Base-by-base conservation (phyloP, 441 rosid genomes). In the Adansonia madagascariensis region DNA sequence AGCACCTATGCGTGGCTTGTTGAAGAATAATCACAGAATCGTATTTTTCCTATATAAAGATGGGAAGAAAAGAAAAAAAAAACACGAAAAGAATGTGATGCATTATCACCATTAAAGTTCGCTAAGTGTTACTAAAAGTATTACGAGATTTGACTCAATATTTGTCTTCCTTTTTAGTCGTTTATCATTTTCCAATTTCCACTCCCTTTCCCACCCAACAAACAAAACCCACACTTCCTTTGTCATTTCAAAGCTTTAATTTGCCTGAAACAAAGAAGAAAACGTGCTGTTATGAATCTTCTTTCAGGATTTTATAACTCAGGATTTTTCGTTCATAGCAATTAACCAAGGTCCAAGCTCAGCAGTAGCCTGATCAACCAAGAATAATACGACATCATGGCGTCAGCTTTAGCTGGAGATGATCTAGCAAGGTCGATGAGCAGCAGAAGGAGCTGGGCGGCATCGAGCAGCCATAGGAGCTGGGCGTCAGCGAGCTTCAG, bases 401-500 rank as follows among this genome's bases (percentile, higher is more conserved):
- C 73, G 41, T 64, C 78, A 24, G 78, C 73, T 53, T 80, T 88
- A 52, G 82, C 85, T 49, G 94, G 87, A 10, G 92, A 91, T 74
- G 94, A 87, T 76, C 80, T 86, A 73, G 82, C 80, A 27, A 83
- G 89, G 73, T 86, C 94, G 55, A 78, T 81, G 81, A 86, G 93
- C 77, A 83, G 86, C 73, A 77, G 89, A 44, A 75, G 89, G 63
- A 90, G 87, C 78, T 59, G 79, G 61, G 74, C 81, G 7, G 82
- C 84, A 17, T 20, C 85, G 39, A 3, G 39, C 39, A 35, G 39
- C 39, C 39, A 35, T 35, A 35, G 39, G 39, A 35, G 39, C 39
- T 35, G 39, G 39, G 39, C 39, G 57, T 81, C 92, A 1, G 71
- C 53, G 61, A 88, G 93, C 75, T 85, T 89, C 78, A 78, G 90